Base-by-base conservation (phyloP, 192 early-diverging fungal genomes). In the Jimgerdemannia lactiflua region DNA sequence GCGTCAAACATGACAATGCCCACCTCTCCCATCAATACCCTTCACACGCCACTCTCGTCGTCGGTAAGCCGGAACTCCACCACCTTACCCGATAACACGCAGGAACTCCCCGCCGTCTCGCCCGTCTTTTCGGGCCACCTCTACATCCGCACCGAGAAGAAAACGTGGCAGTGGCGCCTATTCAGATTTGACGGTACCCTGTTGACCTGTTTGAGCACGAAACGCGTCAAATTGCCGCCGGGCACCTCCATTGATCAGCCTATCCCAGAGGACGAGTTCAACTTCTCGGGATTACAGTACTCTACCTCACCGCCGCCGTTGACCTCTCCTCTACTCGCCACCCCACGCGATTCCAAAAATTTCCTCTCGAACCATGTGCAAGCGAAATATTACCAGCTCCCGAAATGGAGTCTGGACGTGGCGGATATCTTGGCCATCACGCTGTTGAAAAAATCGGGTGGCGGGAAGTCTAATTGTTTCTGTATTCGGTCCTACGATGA, bases 41-140 rank as follows among this genome's bases (percentile, higher is more conserved):
- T 11, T 54, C 49, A 54, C n/a, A n/a, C n/a, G n/a, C n/a, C n/a
- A n/a, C n/a, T n/a, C n/a, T n/a, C n/a, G n/a, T n/a, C n/a, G n/a
- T n/a, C n/a, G n/a, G n/a, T n/a, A n/a, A n/a, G n/a, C n/a, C n/a
- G n/a, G n/a, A n/a, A n/a, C n/a, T n/a, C n/a, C n/a, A n/a, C n/a
- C n/a, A n/a, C n/a, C 49, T 7, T 73, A 39, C 43, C 42, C 65
- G 68, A 82, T 4, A 59, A 76, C 64, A 76, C 68, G 66, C 70
- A 76, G 43, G 81, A 82, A 67, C 42, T 75, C 7, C 77, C 81
- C 4, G 70, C 77, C 17, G 39, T 70, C 49, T 65, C 81, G 10
- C 81, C 77, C 41, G 74, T 82, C n/a, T 82, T 82, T 73, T 77
- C 78, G 54, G 81, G 81, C 65, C 81, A 76, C 54, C 67, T 82